A percentile compares a stretch with the other conserved stretches of the same genome.
These are phyloP conservation scores for Colletotrichum shisoi DNA, from an alignment of 2,329 filamentous ascomycete species.

Conservation along the genomic window DNA sequence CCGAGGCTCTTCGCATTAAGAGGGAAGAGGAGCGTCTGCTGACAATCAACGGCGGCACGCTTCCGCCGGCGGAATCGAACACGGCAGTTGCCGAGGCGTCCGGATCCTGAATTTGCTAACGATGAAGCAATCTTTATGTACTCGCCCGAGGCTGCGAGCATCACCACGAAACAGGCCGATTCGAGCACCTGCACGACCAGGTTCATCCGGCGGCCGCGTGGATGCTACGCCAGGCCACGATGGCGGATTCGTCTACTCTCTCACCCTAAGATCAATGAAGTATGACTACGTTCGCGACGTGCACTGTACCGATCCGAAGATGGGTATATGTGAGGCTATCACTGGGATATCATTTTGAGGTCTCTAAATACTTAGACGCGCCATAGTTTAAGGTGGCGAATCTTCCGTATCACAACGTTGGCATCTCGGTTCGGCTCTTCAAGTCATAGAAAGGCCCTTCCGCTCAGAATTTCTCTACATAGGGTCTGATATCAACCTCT, in stretches of 20 bases:
- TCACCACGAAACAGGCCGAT: conserved; percentile 39
- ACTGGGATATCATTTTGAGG: conserved; percentile 25
- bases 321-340: conserved; percentile 29
- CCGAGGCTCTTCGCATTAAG: conserved; percentile 74
- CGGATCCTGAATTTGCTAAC: conserved; percentile 36
- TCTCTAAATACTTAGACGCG: conserved; percentile 12
- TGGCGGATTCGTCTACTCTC: conserved; percentile 39
- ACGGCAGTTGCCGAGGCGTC: conserved; percentile 27
- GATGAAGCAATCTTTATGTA: conserved; percentile 28
- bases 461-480: conserved; percentile 75
- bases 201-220: conserved; percentile 33
- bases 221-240: conserved; percentile 33
- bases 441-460: not conserved
- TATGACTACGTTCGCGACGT: conserved; percentile 40
- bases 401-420: conserved; percentile 13
- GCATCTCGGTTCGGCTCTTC: not conserved
- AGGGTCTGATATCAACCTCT: conserved; percentile 81
- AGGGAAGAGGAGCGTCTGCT: conserved; percentile 78
- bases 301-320: conserved; percentile 21
- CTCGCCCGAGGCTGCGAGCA: conserved; percentile 31
- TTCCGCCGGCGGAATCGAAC: conserved; percentile 29
- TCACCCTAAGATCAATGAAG: conserved; percentile 39
- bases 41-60: conserved; percentile 42
- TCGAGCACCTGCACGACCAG: conserved; percentile 40
- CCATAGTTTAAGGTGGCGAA: not conserved